A percentile compares a stretch with the other conserved stretches of the same genome.
Evolutionary conservation across 345 rosid genomes (phyloP).

Genomic region (Eucalyptus fibrosa): DNA sequence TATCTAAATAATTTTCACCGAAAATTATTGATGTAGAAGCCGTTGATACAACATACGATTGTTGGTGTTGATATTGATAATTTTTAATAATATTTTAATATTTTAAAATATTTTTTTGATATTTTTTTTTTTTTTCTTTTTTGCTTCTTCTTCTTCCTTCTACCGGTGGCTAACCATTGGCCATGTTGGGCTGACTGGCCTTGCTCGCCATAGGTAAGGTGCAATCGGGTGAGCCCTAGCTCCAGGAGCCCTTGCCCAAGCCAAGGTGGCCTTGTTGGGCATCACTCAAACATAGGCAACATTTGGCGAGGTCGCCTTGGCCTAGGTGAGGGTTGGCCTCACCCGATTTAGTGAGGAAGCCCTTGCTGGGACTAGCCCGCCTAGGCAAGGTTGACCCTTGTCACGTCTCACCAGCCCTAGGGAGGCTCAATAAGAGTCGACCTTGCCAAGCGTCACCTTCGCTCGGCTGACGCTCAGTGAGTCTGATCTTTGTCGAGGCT

Average conservation of each 20-base stretch:
- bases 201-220: rapidly evolving
- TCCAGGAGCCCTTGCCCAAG: no score
- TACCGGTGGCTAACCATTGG: rapidly evolving
- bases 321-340: rapidly evolving
- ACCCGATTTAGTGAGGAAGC: no score
- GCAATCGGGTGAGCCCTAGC: rapidly evolving
- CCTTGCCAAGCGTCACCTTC: no score
- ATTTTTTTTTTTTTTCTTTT: rapidly evolving
- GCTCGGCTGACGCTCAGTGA: rapidly evolving
- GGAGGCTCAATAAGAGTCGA: no score
- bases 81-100: no score
- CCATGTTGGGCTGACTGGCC: rapidly evolving
- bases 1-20: rapidly evolving
- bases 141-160: no score
- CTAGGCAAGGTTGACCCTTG: no score
- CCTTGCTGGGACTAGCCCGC: rapidly evolving
- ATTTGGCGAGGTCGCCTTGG: rapidly evolving
- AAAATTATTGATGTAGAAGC: rapidly evolving
- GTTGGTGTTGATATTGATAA: rapidly evolving
- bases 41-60: rapidly evolving
- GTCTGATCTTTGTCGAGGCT: rapidly evolving
- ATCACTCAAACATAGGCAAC: no score
- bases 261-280: rapidly evolving
- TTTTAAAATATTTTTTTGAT: no score
- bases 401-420: rapidly evolving